Conservation (phyloP, 768 basidiomycete genomes). For the Boletus vinaceobasis region DNA sequence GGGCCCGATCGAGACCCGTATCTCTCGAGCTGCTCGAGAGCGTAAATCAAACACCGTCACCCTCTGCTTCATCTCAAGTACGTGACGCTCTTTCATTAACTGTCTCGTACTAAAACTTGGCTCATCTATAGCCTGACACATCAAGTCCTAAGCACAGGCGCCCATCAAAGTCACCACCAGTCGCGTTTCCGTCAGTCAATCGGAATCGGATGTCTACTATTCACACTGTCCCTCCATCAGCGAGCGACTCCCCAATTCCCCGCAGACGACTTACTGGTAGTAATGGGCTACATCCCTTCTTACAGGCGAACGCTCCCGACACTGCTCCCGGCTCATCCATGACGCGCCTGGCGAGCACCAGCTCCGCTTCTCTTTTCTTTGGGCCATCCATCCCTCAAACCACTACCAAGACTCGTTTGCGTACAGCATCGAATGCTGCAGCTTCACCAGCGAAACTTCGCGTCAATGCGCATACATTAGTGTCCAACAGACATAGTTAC, state of each 20-base stretch:
- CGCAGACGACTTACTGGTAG: slow-evolving; percentile 50
- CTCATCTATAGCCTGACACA: slow-evolving; percentile 8
- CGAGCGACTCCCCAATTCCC: slow-evolving; percentile 50
- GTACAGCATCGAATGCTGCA: slow-evolving; percentile 22
- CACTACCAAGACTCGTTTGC: slow-evolving; percentile 18
- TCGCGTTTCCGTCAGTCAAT: slow-evolving; percentile 38
- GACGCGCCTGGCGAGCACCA: slow-evolving; percentile 48
- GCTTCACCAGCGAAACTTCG: slow-evolving; percentile 5
- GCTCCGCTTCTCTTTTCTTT: slow-evolving; percentile 66
- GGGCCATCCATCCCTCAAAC: slow-evolving; percentile 41
- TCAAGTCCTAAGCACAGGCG: slow-evolving; percentile 14
- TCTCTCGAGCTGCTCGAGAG: slow-evolving; percentile 63
- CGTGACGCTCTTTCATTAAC: background rate
- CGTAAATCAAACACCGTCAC: slow-evolving; percentile 43
- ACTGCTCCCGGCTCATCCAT: slow-evolving; percentile 37
- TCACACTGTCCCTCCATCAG: slow-evolving; percentile 43
- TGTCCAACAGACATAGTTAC: slow-evolving; percentile 61
- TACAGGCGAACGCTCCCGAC: slow-evolving; percentile 27
- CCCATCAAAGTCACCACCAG: slow-evolving; percentile 13
- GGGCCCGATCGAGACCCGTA: slow-evolving; percentile 69
- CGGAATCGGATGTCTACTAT: slow-evolving; percentile 37
- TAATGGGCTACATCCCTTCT: slow-evolving; percentile 28
- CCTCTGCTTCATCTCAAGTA: slow-evolving; percentile 32
- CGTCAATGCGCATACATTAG: slow-evolving; percentile 26
- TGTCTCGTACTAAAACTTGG: background rate